Base-by-base conservation (phyloP, 129 eudicot species). In the Centella asiatica region DNA sequence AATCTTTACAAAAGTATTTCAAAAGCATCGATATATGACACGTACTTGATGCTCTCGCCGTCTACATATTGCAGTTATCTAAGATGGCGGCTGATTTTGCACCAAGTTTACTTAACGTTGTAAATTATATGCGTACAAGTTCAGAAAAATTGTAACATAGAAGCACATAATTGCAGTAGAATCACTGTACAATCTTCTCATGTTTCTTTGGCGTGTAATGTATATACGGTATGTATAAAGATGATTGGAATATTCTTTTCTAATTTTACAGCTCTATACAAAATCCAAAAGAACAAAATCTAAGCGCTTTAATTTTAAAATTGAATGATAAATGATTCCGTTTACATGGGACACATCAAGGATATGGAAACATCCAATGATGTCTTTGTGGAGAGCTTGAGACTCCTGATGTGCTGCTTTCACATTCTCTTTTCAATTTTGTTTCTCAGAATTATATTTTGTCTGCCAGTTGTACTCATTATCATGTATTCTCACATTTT, bases 1-100 rank as follows among this genome's bases (percentile, higher is more conserved):
- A 77, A 60, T 50, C 68, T 44, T 72, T 86, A 24, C 66, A 37
- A 32, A 86, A 81, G 73, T 90, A 90, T 57, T 83, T 83, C 62
- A 73, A 49, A 64, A 46, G 62, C 60, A 67, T 44, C 27, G 23
- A 72, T 54, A 34, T 71, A 45, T 77, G 72, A 69, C 50, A 33
- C n/a, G n/a, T n/a, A n/a, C n/a, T n/a, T n/a, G n/a, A n/a, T n/a
- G n/a, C n/a, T n/a, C n/a, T n/a, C n/a, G n/a, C n/a, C n/a, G n/a
- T n/a, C n/a, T n/a, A n/a, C n/a, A n/a, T n/a, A n/a, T n/a, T n/a
- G n/a, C n/a, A n/a, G n/a, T n/a, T n/a, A n/a, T n/a, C n/a, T n/a
- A n/a, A n/a, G n/a, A n/a, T n/a, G n/a, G n/a, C n/a, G n/a, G n/a
- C n/a, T n/a, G n/a, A n/a, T n/a, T n/a, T n/a, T n/a, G n/a, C n/a